Base-by-base conservation (phyloP, 164 flowering plant genomes). In the Umbellularia californica region DNA sequence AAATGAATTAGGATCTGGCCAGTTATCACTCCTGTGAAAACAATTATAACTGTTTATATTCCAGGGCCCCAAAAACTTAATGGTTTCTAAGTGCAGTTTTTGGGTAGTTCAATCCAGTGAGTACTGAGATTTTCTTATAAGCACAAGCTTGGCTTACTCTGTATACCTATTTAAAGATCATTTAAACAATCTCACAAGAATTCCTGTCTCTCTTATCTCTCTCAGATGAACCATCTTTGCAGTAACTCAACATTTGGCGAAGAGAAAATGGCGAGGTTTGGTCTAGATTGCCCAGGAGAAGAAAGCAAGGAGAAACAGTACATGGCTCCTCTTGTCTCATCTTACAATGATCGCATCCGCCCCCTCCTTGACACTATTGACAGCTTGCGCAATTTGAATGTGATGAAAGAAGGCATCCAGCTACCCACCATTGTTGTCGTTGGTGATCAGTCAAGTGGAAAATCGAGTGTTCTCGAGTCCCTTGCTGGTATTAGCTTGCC, bases 341-440 rank as follows among this genome's bases (percentile, higher is more conserved):
- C 73, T 9, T 70, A 75, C 73, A 65, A 70, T 17, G 24, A 62
- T 13, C 64, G 69, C 55, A 75, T 75, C 5, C 77, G 74, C 25
- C 77, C 74, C 0, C 69, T 75, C 10, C 50, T 75, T 0, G 77
- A 75, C 15, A 69, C 77, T 22, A 63, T 75, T 10, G 77, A 75
- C 22, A 25, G 51, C 1, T 63, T 75, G 6, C 69, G 77, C 24
- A 60, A 70, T n/a, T 13, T 75, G 19, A 27, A 75, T 4, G 77
- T 70, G 73, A 75, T 70, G 74, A 70, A 70, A 28, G 77, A 70
- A 65, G 77, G 73, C 35, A 75, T 75, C 55, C 47, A 63, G 27
- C 73, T 75, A 5, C 77, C 77, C 10, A 70, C 77, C 73, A 75
- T 70, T 35, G 77, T 75, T 28, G 77, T 75, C 9, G 73, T 75